These are phyloP conservation scores for Ceratobasidium sp. DNA, from an alignment of 1,284 basidiomycete species.

Conservation along the genomic window DNA sequence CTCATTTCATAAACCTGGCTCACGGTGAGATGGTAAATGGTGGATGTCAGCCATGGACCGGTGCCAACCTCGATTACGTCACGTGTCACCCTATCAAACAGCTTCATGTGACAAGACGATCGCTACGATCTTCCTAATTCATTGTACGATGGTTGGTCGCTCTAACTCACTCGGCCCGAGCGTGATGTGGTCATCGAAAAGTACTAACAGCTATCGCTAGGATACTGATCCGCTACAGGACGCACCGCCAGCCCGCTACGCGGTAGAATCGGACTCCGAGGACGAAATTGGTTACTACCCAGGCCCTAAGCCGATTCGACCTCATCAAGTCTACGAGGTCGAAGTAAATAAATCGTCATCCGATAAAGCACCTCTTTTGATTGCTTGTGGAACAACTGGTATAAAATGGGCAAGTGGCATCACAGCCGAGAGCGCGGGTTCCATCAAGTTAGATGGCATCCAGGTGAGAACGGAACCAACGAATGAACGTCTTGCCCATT, in stretches of 20 bases:
- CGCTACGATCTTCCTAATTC: neutral
- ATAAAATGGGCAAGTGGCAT: conserved; percentile 18
- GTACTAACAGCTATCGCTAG: no score
- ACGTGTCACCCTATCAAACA: neutral
- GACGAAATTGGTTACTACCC: conserved; percentile 36
- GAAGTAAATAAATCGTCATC: neutral
- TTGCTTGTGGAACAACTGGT: conserved; percentile 17
- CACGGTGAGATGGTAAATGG: conserved; percentile 27
- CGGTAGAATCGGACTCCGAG: conserved; percentile 40
- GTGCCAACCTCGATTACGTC: neutral
- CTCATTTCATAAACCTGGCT: neutral
- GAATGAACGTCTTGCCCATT: neutral
- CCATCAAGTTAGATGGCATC: conserved; percentile 12
- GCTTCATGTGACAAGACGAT: neutral
- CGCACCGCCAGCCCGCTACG: conserved; percentile 36
- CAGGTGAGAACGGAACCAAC: neutral
- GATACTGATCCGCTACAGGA: conserved; percentile 40
- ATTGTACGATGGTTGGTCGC: neutral
- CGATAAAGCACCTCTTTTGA: neutral
- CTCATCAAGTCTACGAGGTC: conserved; percentile 9
- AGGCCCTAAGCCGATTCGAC: neutral
- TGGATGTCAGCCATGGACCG: conserved; percentile 33
- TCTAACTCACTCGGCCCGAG: neutral
- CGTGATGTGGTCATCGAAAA: no score
- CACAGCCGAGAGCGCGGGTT: neutral